These are phyloP conservation scores for Thelephora aurantiotincta DNA, from an alignment of 768 basidiomycete genomes.

Conservation along the genomic window DNA sequence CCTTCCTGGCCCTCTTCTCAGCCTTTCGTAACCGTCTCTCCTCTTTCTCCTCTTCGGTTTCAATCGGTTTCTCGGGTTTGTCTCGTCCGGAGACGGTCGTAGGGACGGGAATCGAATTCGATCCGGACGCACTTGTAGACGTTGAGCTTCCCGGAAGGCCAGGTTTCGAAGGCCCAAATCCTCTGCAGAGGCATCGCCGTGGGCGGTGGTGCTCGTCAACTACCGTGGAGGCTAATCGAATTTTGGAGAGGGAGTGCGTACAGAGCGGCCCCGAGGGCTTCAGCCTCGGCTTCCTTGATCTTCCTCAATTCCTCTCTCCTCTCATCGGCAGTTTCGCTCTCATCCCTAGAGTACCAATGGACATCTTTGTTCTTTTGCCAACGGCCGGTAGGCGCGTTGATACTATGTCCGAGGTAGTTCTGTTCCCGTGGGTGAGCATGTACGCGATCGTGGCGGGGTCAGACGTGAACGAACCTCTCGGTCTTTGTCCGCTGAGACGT, in stretches of 20 bases:
- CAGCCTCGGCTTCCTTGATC: slow-evolving; percentile 81
- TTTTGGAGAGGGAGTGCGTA: slow-evolving; percentile 19
- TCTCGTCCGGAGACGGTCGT: slow-evolving; percentile 6
- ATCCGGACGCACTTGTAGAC: slow-evolving; percentile 1
- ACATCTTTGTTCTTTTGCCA: slow-evolving; percentile 98
- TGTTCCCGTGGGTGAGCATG: slow-evolving; percentile 16
- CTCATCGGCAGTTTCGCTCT: slow-evolving; percentile 25
- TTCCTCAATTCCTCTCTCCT: slow-evolving; percentile 61
- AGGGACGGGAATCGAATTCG: slow-evolving; percentile 7
- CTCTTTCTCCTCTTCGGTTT: background rate
- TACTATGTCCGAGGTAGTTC: slow-evolving; percentile 91
- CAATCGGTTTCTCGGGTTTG: slow-evolving; percentile 3
- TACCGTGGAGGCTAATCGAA: background rate
- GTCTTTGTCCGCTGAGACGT: slow-evolving; percentile 87
- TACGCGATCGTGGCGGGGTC: background rate
- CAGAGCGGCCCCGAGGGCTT: slow-evolving; percentile 75
- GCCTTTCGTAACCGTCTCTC: slow-evolving; percentile 1
- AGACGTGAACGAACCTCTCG: slow-evolving; percentile 45
- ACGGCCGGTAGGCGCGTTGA: slow-evolving; percentile 88
- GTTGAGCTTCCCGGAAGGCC: slow-evolving; percentile 12
- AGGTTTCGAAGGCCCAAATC: slow-evolving; percentile 46
- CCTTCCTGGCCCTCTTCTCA: slow-evolving; percentile 15
- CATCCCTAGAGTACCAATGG: slow-evolving; percentile 85
- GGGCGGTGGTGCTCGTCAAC: slow-evolving; percentile 1
- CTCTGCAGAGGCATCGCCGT: slow-evolving; percentile 34